A percentile compares a stretch with the other conserved stretches of the same genome.
phyloP scores from a whole-genome alignment of 352 stramenopile genomes.

The Phytophthora cryptogea region DNA sequence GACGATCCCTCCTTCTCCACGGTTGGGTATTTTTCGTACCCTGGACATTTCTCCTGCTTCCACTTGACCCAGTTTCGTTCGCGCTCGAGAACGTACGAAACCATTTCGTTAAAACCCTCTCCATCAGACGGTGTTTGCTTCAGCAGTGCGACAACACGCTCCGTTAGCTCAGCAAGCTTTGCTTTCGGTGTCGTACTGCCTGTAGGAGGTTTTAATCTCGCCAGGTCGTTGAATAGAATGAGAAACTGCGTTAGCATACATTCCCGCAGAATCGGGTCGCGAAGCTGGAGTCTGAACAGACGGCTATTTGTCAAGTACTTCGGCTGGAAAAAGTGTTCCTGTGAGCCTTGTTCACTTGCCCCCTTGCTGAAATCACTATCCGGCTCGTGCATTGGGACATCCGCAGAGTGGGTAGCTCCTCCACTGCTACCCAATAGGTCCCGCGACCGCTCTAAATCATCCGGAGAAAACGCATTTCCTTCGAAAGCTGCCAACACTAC shows the following conservation, averaged over 20 bases:
- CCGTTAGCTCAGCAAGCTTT: conserved; percentile 59
- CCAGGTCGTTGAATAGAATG: conserved; percentile 80
- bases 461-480: conserved; percentile 83
- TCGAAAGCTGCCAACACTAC: conserved; percentile 84
- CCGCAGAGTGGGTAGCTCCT: conserved; percentile 17
- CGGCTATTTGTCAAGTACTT: conserved; percentile 94
- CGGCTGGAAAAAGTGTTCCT: conserved; percentile 90
- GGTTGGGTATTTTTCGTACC: conserved; percentile 64
- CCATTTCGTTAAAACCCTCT: conserved; percentile 88
- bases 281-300: conserved; percentile 90
- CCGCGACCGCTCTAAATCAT: conserved; percentile 73
- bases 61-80: conserved; percentile 92
- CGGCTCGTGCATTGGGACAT: conserved; percentile 27
- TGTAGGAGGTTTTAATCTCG: conserved; percentile 56
- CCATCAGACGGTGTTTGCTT: conserved; percentile 87
- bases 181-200: conserved; percentile 58
- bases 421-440: conserved; percentile 39
- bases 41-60: conserved; percentile 89
- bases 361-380: conserved; percentile 14
- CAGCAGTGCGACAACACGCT: conserved; percentile 80
- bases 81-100: conserved; percentile 82
- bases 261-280: conserved; percentile 88
- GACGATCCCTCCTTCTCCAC: conserved; percentile 23
- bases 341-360: conserved; percentile 18
- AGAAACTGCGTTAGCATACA: conserved; percentile 90